Base-by-base conservation (phyloP, 1,284 basidiomycete genomes). In the Heterobasidion annosum region DNA sequence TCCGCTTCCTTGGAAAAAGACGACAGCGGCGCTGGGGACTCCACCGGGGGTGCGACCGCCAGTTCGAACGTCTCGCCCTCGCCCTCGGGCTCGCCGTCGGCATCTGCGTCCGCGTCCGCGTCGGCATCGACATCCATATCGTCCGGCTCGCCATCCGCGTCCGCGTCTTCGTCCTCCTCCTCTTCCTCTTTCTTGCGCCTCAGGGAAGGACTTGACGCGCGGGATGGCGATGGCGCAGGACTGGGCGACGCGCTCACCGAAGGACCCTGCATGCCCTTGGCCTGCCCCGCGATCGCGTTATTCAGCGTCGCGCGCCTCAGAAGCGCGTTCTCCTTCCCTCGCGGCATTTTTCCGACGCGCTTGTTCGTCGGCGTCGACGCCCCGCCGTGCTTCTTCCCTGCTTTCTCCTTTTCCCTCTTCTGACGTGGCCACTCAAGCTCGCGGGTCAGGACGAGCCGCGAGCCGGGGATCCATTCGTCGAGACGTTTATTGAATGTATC, bases 361-460 rank as follows among this genome's bases (percentile, higher is more conserved):
- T 62, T 60, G 44, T 57, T 61, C n/a, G 58, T 60, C 15, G 51
- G 42, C 5, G 59, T 53, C 1, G 58, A 50, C 7, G 47, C 33
- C 8, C 54, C 55, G 25, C 54, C 58, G 56, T 54, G 54, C 51
- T 58, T 61, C 61, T 57, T 57, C 42, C 59, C 66, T 8, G 56
- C 56, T 46, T 66, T 64, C 9, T 60, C 57, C 53, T 66, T 68
- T 4, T 64, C 52, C 33, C 88, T 88, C 64, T 91, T 92, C 0
- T 96, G 95, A 64, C 92, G 92, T 1, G 97, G 97, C 94, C 93
- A 98, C 68, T 98, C 93, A 61, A 99, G 81, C 65, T 98, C 94
- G 60, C 88, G 80, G 56, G 77, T 80, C 34, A 95, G 77, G 49
- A 98, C 80, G 56, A 99, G 79, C 35, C 94, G 82, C 2, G 89